phyloP scores from a whole-genome alignment of 371 early-diverging fungal species.

The Entomophthora muscae region DNA sequence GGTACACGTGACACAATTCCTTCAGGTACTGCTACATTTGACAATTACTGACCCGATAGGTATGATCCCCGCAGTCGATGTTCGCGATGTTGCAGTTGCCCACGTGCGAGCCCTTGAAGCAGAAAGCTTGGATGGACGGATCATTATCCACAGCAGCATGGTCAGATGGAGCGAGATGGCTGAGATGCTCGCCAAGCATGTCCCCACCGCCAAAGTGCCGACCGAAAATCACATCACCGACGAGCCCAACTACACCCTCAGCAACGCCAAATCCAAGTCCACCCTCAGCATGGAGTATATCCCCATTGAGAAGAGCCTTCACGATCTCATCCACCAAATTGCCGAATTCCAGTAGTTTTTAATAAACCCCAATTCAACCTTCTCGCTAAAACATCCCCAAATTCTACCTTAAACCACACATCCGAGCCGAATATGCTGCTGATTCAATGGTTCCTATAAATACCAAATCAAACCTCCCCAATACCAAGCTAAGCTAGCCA shows the following conservation, averaged over 20 bases:
- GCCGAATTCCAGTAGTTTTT: no score
- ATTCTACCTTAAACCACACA: no score
- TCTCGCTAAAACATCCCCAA: no score
- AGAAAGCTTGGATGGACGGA: neutral
- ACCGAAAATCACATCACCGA: neutral
- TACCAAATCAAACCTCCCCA: no score
- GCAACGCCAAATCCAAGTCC: neutral
- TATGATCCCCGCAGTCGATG: neutral
- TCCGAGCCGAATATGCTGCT: no score
- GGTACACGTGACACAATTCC: neutral
- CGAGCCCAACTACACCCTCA: neutral
- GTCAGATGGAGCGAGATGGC: neutral
- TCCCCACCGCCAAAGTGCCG: neutral
- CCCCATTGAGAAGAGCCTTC: neutral
- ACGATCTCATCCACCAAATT: neutral
- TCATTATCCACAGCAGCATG: neutral
- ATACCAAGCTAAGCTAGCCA: no score
- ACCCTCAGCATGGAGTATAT: neutral
- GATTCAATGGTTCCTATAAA: no score
- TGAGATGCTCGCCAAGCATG: neutral
- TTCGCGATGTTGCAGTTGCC: neutral
- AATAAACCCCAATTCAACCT: no score
- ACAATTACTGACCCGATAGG: neutral
- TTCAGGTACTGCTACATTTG: neutral
- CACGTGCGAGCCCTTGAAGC: neutral